phyloP scores from a whole-genome alignment of 371 early-diverging fungal genomes.

The Mucor mucedo region DNA sequence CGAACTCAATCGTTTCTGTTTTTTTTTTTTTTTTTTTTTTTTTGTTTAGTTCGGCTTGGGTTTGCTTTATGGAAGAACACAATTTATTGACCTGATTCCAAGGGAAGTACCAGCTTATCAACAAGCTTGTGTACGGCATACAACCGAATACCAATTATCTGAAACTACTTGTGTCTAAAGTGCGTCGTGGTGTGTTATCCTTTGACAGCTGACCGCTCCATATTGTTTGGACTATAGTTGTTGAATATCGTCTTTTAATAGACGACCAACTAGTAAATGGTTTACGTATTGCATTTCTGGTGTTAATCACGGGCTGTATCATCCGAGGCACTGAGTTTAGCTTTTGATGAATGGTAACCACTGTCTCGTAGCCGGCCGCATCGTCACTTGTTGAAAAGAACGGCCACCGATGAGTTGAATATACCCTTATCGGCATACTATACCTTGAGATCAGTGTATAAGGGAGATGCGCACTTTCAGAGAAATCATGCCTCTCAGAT shows the following conservation, averaged over 20 bases:
- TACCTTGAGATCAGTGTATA: background rate
- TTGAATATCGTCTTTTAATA: background rate
- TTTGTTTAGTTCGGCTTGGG: too few species aligned
- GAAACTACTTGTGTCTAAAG: background rate
- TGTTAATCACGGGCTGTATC: background rate
- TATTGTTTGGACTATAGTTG: background rate
- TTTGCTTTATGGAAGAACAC: too few species aligned
- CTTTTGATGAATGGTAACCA: background rate
- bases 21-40: too few species aligned
- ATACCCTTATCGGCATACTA: background rate
- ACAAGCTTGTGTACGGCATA: too few species aligned
- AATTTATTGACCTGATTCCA: too few species aligned
- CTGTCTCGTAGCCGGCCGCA: background rate
- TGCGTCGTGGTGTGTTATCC: slow-evolving; percentile 1
- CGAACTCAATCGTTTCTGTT: too few species aligned
- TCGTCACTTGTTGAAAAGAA: background rate
- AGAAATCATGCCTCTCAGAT: background rate
- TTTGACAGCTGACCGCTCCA: background rate
- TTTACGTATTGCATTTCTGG: background rate
- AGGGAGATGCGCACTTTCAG: background rate
- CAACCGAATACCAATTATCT: background rate
- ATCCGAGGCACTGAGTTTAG: background rate
- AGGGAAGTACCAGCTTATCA: too few species aligned
- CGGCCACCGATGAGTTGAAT: background rate
- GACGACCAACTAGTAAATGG: background rate